Percentiles rank a stretch among this genome's conserved stretches.
phyloP scores from a whole-genome alignment of 768 basidiomycete genomes.

The Strobilomyces confusus region DNA sequence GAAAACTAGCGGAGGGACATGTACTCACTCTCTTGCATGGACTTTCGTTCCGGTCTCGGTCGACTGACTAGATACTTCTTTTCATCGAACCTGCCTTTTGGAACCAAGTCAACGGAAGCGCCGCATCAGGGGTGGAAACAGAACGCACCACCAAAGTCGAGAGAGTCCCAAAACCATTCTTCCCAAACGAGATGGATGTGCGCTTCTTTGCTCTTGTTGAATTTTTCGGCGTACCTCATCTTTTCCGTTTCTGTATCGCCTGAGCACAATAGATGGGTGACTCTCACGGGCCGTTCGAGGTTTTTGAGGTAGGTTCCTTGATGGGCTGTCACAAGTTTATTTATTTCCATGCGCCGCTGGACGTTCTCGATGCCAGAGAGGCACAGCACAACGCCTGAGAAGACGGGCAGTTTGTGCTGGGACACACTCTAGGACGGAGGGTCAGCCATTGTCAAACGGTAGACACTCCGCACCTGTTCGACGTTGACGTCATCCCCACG shows the following conservation, averaged over 20 bases:
- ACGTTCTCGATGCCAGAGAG: conserved; percentile 73
- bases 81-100: conserved; percentile 61
- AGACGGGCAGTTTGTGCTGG: conserved; percentile 65
- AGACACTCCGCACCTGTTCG: conserved; percentile 42
- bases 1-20: background rate
- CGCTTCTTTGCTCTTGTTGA: conserved; percentile 65
- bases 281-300: conserved; percentile 70
- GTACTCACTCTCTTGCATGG: conserved; percentile 21
- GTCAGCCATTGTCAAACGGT: background rate
- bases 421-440: conserved; percentile 45
- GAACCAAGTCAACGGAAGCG: background rate
- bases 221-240: conserved; percentile 74
- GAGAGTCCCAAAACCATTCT: conserved; percentile 95
- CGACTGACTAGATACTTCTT: conserved; percentile 51
- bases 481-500: conserved; percentile 76
- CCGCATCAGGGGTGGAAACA: background rate
- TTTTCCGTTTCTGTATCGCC: conserved; percentile 67
- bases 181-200: conserved; percentile 84
- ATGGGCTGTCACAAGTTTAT: conserved; percentile 50
- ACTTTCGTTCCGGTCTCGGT: conserved; percentile 57
- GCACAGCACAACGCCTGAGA: conserved; percentile 65
- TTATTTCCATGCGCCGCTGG: conserved; percentile 57
- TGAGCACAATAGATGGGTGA: conserved; percentile 83
- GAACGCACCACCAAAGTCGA: conserved; percentile 62
- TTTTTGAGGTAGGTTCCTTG: conserved; percentile 72